phyloP scores from a whole-genome alignment of 305 asterid species.

The Rubia balearica region DNA sequence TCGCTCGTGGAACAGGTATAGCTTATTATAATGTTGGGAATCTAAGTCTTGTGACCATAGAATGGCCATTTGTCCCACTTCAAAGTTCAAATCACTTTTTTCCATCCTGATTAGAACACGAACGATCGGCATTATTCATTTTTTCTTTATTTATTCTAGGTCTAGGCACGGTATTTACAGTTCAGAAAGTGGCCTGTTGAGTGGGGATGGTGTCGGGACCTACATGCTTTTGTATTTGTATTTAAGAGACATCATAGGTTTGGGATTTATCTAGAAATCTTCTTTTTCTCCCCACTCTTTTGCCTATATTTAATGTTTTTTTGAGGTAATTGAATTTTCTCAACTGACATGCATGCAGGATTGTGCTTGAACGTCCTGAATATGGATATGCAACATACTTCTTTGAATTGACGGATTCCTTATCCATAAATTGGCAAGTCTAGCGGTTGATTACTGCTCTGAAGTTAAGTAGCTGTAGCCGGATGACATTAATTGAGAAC shows the following conservation, averaged over 20 bases:
- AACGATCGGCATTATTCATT: constrained; percentile 6
- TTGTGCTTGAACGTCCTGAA: constrained; percentile 98
- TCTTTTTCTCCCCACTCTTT: constrained; percentile 3
- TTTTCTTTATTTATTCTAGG: constrained; percentile 26
- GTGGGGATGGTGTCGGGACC: constrained; percentile 99
- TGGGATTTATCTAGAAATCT: constrained; percentile 7
- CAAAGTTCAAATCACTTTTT: not conserved
- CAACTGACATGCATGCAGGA: constrained; percentile 39
- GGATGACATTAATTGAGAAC: constrained; percentile 63
- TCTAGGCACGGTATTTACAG: constrained; percentile 54
- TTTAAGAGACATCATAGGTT: constrained; percentile 89
- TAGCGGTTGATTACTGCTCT: constrained; percentile 66
- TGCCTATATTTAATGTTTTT: constrained; percentile 8
- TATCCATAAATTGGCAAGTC: constrained; percentile 72
- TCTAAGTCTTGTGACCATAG: not conserved
- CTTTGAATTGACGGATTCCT: constrained; percentile 56
- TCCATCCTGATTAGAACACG: not conserved
- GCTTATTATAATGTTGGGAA: constrained; percentile 11
- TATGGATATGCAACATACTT: constrained; percentile 95
- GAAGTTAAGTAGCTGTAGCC: constrained; percentile 81
- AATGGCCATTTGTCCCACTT: not conserved
- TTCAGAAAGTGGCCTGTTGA: constrained; percentile 87
- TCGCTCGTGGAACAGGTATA: constrained; percentile 96
- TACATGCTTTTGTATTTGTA: constrained; percentile 85
- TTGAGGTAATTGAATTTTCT: constrained; percentile 15